These are phyloP conservation scores for Tremella fuciformis DNA, from an alignment of 768 basidiomycete species.

Conservation along the genomic window DNA sequence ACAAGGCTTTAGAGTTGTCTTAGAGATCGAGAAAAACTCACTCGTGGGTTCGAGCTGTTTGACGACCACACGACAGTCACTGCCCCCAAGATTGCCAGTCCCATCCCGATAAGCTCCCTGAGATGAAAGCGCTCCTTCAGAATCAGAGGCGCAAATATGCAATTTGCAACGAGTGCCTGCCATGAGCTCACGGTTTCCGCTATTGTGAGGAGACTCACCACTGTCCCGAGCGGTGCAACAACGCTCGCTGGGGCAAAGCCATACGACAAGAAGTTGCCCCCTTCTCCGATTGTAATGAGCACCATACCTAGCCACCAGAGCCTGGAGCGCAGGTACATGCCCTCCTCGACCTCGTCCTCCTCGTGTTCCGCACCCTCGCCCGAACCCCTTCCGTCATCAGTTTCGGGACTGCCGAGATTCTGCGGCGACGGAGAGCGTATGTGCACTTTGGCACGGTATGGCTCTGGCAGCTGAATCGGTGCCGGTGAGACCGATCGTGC, in stretches of 20 bases:
- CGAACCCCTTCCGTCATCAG: not conserved
- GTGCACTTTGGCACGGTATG: not conserved
- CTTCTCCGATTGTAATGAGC: constrained; percentile 87
- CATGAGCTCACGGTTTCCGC: not conserved
- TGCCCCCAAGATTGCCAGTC: constrained; percentile 79
- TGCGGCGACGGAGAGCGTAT: not conserved
- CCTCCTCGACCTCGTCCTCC: constrained; percentile 31
- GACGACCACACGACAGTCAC: constrained; percentile 84
- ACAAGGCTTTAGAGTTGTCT: not conserved
- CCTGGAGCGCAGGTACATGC: constrained; percentile 75
- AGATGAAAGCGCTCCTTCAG: constrained; percentile 68
- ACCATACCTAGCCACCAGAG: constrained; percentile 88
- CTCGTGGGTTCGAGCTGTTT: constrained; percentile 64
- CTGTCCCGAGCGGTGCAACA: constrained; percentile 93
- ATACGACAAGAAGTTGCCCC: constrained; percentile 67
- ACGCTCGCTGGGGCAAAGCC: constrained; percentile 57
- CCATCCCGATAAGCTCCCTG: constrained; percentile 57
- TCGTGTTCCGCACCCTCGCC: not conserved
- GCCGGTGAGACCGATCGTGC: not conserved
- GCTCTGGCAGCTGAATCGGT: not conserved
- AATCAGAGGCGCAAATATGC: constrained; percentile 83
- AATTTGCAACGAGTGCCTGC: constrained; percentile 94
- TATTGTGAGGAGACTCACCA: constrained; percentile 53
- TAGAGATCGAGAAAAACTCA: constrained; percentile 20
- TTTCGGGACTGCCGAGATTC: not conserved